Base-by-base conservation (phyloP, 2,329 filamentous ascomycete genomes). In the Diaporthe ilicicola region DNA sequence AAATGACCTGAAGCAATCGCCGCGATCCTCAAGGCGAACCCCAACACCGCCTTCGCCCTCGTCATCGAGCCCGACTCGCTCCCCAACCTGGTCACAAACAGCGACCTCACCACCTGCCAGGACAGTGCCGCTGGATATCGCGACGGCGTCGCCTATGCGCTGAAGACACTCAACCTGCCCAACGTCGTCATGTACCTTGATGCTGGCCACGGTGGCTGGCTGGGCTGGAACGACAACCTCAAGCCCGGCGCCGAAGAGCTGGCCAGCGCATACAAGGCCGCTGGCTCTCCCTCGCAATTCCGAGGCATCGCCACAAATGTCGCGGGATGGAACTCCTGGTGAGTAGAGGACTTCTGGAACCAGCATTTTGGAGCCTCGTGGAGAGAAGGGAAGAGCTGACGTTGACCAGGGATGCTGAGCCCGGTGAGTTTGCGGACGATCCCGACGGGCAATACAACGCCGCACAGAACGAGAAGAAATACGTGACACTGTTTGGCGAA, bases 181-280 rank as follows among this genome's bases (percentile, higher is more conserved):
- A 91, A 91, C 77, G 89, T 91, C 32, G 82, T 87, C 73, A 88
- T 89, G 87, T 91, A 91, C 78, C 78, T 91, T 24, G 89, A 91
- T 74, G 89, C 88, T 10, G 89, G 88, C 70, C 89, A 91, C 78
- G 88, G 86, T 32, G 89, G 89, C 72, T 91, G 89, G 89, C 83
- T 91, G 53, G 89, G 89, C 76, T 91, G 89, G 89, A 78, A 85
- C 22, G 88, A 87, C 72, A 91, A 91, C 80, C 84, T 81, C 73
- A 76, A 78, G 75, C 74, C 79, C 51, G 81, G 81, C 61, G 81
- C 81, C 7, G 64, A 81, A 78, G 81, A 82, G 77, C 77, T 83
- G 51, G 81, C 81, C 76, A 78, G 76, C 73, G 80, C 75, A 22
- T 83, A 80, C 80, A 82, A 78, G 76, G 73, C 74, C 24, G 81